phyloP scores from a whole-genome alignment of 2,329 filamentous ascomycete genomes.

The Fusarium sp. region DNA sequence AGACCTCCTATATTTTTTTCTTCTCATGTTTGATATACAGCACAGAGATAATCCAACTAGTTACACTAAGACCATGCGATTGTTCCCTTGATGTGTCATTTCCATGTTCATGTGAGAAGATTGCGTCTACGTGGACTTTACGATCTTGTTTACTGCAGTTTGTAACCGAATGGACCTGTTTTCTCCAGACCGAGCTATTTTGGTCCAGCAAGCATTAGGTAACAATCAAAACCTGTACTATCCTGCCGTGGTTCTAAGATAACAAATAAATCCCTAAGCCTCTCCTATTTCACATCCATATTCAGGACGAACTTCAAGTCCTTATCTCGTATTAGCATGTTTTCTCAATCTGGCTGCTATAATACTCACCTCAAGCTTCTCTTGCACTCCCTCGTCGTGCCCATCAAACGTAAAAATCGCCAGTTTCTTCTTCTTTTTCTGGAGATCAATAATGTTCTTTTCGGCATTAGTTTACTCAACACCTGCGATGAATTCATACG shows the following conservation, averaged over 20 bases:
- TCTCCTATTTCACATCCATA: background rate
- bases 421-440: slow-evolving; percentile 12
- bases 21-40: slow-evolving; percentile 32
- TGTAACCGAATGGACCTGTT: background rate
- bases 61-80: slow-evolving; percentile 25
- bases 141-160: too few relatives aligned
- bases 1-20: slow-evolving; percentile 24
- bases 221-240: too few relatives aligned
- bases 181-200: background rate
- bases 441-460: slow-evolving; percentile 12
- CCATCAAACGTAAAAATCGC: slow-evolving; percentile 9
- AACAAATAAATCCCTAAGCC: too few relatives aligned
- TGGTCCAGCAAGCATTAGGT: too few relatives aligned
- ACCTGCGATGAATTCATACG: background rate
- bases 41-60: slow-evolving; percentile 29
- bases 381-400: background rate
- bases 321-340: background rate
- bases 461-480: background rate
- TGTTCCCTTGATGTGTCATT: background rate
- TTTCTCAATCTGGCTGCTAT: background rate
- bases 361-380: slow-evolving; percentile 10
- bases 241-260: too few relatives aligned
- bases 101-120: background rate
- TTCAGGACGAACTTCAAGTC: slow-evolving; percentile 1
- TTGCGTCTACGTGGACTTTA: background rate